phyloP scores from a whole-genome alignment of 805 yeast genomes.

The Metschnikowia drakensbergensis region DNA sequence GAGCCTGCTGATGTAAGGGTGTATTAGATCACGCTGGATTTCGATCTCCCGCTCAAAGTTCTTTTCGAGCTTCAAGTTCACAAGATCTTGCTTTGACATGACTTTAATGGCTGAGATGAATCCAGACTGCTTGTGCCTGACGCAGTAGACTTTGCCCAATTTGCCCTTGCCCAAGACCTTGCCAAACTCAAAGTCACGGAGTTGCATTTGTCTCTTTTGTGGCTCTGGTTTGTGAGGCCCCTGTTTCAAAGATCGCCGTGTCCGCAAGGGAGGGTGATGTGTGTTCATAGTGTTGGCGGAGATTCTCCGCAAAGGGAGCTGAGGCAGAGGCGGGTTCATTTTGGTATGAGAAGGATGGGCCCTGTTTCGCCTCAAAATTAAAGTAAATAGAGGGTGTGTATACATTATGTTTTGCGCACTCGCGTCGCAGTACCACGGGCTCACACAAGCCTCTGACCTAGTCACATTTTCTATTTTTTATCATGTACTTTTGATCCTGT shows the following conservation, averaged over 20 bases:
- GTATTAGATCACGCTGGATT: conserved; percentile 75
- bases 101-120: conserved; percentile 87
- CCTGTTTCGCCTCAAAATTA: not conserved
- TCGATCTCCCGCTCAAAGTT: conserved; percentile 90
- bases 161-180: conserved; percentile 88
- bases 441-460: not conserved
- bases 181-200: conserved; percentile 81
- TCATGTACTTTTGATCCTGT: not conserved
- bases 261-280: not conserved
- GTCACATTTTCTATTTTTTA: not conserved
- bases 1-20: conserved; percentile 74
- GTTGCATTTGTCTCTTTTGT: conserved; percentile 7
- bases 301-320: not conserved
- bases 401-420: not conserved
- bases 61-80: conserved; percentile 69
- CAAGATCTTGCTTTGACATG: conserved; percentile 79
- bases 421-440: not conserved
- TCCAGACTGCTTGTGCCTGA: conserved; percentile 67
- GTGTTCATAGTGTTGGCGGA: conserved; percentile 1
- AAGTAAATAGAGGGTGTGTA: conserved; percentile 1
- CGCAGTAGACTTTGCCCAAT: conserved; percentile 90
- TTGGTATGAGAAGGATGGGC: not conserved
- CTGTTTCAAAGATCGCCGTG: not conserved
- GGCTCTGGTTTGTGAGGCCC: not conserved
- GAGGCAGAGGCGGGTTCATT: conserved; percentile 2